Evolutionary conservation across 2,329 filamentous ascomycete genomes (phyloP).

Genomic region (Fusarium circinatum): DNA sequence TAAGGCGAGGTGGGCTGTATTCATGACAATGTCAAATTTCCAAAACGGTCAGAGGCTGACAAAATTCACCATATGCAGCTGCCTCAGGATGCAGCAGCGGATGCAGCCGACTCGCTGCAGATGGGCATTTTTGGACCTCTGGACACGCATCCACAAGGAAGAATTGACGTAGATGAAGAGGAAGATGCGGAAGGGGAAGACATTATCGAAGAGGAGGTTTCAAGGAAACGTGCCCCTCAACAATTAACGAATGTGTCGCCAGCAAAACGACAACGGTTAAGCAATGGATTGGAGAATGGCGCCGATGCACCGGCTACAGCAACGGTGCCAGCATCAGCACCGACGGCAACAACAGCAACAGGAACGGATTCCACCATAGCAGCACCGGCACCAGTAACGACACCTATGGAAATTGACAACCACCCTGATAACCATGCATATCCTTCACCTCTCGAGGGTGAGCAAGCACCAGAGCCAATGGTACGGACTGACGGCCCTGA

Average conservation of each 20-base stretch:
- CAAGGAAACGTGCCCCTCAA: conserved; percentile 62
- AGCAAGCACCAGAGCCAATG: conserved; percentile 63
- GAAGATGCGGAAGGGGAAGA: conserved; percentile 52
- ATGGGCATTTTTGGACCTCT: conserved; percentile 68
- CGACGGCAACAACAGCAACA: conserved; percentile 23
- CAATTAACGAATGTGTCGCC: conserved; percentile 65
- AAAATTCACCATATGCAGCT: conserved; percentile 53
- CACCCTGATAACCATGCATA: conserved; percentile 69
- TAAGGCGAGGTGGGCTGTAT: conserved; percentile 18
- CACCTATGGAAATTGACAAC: conserved; percentile 70
- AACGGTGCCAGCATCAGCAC: conserved; percentile 28
- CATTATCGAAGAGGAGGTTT: conserved; percentile 50
- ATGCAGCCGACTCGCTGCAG: conserved; percentile 58
- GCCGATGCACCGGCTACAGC: conserved; percentile 52
- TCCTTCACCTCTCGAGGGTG: conserved; percentile 70
- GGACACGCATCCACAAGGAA: conserved; percentile 56
- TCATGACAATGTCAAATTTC: conserved; percentile 32
- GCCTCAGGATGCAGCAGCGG: conserved; percentile 59
- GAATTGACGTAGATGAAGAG: conserved; percentile 54
- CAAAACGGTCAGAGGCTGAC: conserved; percentile 41
- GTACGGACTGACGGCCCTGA: conserved; percentile 70
- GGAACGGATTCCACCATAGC: conserved; percentile 28
- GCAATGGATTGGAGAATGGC: conserved; percentile 70
- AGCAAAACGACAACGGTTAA: conserved; percentile 68
- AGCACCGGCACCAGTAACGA: conserved; percentile 51